Conservation (phyloP, 2,329 filamentous ascomycete species). For the Fusarium heterosporum region DNA sequence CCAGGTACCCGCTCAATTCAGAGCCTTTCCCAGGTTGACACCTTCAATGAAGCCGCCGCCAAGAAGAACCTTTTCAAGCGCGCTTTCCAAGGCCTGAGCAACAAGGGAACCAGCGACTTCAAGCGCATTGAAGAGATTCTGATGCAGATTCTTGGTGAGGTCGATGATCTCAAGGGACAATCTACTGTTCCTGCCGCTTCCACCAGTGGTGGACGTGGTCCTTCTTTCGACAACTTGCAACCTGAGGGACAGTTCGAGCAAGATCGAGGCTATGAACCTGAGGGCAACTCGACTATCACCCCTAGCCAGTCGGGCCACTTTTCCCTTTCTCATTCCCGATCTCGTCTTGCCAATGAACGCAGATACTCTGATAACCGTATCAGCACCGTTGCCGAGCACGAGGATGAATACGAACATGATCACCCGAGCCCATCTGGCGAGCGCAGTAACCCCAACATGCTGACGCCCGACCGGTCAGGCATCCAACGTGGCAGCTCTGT, state of each 20-base stretch:
- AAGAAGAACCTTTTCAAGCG: slow-evolving; percentile 96
- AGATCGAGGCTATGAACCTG: slow-evolving; percentile 82
- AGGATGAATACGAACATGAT: slow-evolving; percentile 77
- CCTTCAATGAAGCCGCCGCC: slow-evolving; percentile 67
- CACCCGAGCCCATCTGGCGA: slow-evolving; percentile 56
- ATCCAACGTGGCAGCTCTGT: slow-evolving; percentile 63
- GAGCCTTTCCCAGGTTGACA: slow-evolving; percentile 66
- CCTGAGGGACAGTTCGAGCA: slow-evolving; percentile 73
- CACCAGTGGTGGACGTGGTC: slow-evolving; percentile 62
- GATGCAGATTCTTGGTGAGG: slow-evolving; percentile 89
- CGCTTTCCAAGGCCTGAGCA: slow-evolving; percentile 89
- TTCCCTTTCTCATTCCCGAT: slow-evolving; percentile 67
- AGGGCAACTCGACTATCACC: slow-evolving; percentile 78
- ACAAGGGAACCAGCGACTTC: slow-evolving; percentile 89
- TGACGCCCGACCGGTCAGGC: slow-evolving; percentile 69
- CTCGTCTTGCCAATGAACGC: slow-evolving; percentile 61
- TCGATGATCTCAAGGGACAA: slow-evolving; percentile 81
- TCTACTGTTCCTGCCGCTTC: slow-evolving; percentile 58
- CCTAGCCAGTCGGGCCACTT: slow-evolving; percentile 82
- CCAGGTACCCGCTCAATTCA: slow-evolving; percentile 74
- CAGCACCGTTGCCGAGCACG: slow-evolving; percentile 87
- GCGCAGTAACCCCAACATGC: slow-evolving; percentile 61
- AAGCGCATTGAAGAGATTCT: slow-evolving; percentile 92
- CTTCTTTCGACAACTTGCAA: slow-evolving; percentile 77
- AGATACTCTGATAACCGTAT: slow-evolving; percentile 82